These are phyloP conservation scores for Citrus sp. DNA, from an alignment of 345 rosid genomes.

Conservation along the genomic window DNA sequence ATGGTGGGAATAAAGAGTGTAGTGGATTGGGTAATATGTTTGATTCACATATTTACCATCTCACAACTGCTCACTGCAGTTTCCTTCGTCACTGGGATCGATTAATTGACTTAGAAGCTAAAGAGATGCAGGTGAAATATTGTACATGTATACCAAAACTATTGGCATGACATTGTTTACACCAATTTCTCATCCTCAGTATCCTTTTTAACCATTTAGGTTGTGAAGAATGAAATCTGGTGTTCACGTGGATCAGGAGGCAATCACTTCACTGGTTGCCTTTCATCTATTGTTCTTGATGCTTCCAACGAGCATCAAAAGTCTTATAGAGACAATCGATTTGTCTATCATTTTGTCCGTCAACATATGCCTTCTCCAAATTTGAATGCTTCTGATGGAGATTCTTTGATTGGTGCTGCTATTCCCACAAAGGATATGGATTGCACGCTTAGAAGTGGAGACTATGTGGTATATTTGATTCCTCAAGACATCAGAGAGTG, in stretches of 20 bases:
- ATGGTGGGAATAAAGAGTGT: slow-evolving; percentile 73
- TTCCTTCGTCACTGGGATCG: slow-evolving; percentile 81
- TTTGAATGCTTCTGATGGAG: slow-evolving; percentile 31
- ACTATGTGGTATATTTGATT: slow-evolving; percentile 66
- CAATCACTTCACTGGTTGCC: slow-evolving; percentile 39
- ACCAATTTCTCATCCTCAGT: neutral
- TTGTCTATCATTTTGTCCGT: slow-evolving; percentile 70
- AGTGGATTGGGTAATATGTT: slow-evolving; percentile 85
- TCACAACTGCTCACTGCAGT: slow-evolving; percentile 53
- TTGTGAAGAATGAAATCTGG: slow-evolving; percentile 54
- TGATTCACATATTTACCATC: slow-evolving; percentile 63
- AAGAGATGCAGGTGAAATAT: slow-evolving; percentile 66
- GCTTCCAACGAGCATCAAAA: slow-evolving; percentile 37
- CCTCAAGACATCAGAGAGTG: neutral
- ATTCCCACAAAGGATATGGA: slow-evolving; percentile 45
- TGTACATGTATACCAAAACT: neutral
- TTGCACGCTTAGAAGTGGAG: slow-evolving; percentile 72
- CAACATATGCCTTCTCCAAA: slow-evolving; percentile 31
- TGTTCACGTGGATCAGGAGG: slow-evolving; percentile 40
- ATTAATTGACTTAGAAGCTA: slow-evolving; percentile 87
- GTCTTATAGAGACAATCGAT: slow-evolving; percentile 51
- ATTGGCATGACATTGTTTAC: slow-evolving; percentile 3
- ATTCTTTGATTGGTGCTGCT: slow-evolving; percentile 24
- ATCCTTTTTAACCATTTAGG: slow-evolving; percentile 38
- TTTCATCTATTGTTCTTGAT: slow-evolving; percentile 81